Base-by-base conservation (phyloP, 176 grass and related monocot genomes). In the Puccinellia tenuiflora region DNA sequence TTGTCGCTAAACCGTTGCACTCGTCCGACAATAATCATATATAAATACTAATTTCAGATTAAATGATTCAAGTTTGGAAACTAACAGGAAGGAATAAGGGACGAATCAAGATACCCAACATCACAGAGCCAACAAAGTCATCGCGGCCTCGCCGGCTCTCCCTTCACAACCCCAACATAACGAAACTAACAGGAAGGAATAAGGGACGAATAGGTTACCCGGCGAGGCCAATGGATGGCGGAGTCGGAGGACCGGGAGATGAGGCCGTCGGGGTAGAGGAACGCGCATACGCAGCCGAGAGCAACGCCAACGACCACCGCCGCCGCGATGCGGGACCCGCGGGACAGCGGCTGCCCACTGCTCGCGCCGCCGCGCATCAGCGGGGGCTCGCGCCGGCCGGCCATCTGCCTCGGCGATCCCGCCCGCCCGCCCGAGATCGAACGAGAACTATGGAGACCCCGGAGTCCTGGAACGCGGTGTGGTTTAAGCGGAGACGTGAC, bases 201-300 rank as follows among this genome's bases (percentile, higher is more conserved):
- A 61, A 77, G 29, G 66, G 12, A 18, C 26, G 62, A 22, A 55
- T 30, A 48, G 46, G 22, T 50, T 66, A 94, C 95, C 90, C 79
- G 88, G 75, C 64, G 75, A 39, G 75, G 79, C 65, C 88, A 85
- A 40, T 83, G 73, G 51, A 88, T 64, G 30, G 68, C 40, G 24
- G 85, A 56, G 34, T 86, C 62, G 29, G 89, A 48, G 35, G 84
- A 90, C 38, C 62, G 76, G 57, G 86, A 67, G 82, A 99, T 53
- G 83, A 99, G 79, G n/a, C 96, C 96, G 26, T 94, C 91, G 34
- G 96, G 96, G 80, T 93, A 96, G 89, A 99, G 70, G 66, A 94
- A 99, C 8, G 93, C 96, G 77, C 86, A 93, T 37, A 96, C 45
- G 81, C 93, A 93, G 20, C 93, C 93, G 61, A 99, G 76, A 42